Base-by-base conservation (phyloP, 2,329 filamentous ascomycete genomes). In the Colletotrichum cereale region DNA sequence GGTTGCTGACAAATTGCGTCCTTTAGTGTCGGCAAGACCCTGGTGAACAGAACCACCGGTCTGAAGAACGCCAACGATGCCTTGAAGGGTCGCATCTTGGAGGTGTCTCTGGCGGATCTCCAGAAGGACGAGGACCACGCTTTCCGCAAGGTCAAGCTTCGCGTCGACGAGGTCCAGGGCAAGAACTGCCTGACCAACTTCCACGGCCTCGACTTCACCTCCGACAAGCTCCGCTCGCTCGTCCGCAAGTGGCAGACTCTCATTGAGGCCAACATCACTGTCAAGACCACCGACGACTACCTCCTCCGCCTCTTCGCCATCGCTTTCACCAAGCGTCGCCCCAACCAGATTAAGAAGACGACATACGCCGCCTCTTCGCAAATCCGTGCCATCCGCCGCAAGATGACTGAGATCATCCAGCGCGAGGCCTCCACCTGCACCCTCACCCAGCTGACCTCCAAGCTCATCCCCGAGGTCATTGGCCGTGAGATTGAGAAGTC, bases 181-280 rank as follows among this genome's bases (percentile, higher is more conserved):
- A 98, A 98, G 92, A 98, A 97, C 92, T 98, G 96, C 89, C 88
- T 99, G 86, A 98, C 96, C 90, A 98, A 98, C 92, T 99, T 99
- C 93, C 95, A 99, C 92, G 96, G 96, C 80, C 92, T 99, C 84
- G 96, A 99, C 89, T 98, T 99, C 93, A 99, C 96, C 84, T 98
- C 96, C 80, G 96, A 99, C 92, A 99, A 99, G 91, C 93, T 99
- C 81, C 94, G 96, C 84, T 98, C 96, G 76, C 92, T 99, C 78
- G 96, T 99, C 80, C 95, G 96, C 89, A 99, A 99, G 90, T 99
- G 96, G 96, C 96, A 99, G 88, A 92, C 95, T 76, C 90, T 99
- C 82, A 98, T 99, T 79, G 96, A 99, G 91, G 96, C 96, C 89
- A 99, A 99, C 86, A 92, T 98, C 82, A 97, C 97, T 78, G 95